Base-by-base conservation (phyloP, 2,329 filamentous ascomycete genomes). In the Polychaeton citri region DNA sequence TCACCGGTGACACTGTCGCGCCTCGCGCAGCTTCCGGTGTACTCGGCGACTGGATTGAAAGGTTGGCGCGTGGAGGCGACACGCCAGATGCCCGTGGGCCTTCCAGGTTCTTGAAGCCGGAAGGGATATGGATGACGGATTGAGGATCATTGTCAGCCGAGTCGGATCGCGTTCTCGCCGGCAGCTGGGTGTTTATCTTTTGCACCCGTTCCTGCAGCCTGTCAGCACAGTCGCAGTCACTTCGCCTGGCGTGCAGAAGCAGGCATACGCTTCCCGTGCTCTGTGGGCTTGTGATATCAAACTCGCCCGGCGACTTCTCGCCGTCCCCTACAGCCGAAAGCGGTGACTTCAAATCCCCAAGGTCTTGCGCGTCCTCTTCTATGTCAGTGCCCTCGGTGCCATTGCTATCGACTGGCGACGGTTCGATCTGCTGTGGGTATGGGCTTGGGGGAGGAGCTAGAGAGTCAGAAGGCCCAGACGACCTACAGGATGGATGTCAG, bases 61-160 rank as follows among this genome's bases (percentile, higher is more conserved):
- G 10, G 30, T 17, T 16, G 13, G 13, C 18, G 13, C 18, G 13
- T 13, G 21, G 21, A 17, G 13, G 13, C 5, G 24, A 28, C 15
- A 15, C 24, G 24, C 24, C 24, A n/a, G n/a, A n/a, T 5, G 5
- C 30, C 5, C 18, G 30, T 10, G 30, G 13, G 5, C 30, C 49
- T 35, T 47, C 83, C 72, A 90, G 93, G 47, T 74, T 74, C 38
- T 75, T 72, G 58, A 90, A 95, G 42, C 80, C 83, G 44, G 84
- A 71, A 0, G 87, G 86, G 12, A 83, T 84, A 65, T 94, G 87
- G 47, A 95, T 94, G 37, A 93, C 87, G 1, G 87, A 95, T 36
- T 84, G 72, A 17, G 85, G 79, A 46, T 87, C 84, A 45, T 93
- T 84, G 42, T 76, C 77, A 17, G 46, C 36, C 17, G 71, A 71